Evolutionary conservation across 176 grass and related monocot genomes (phyloP), one percentile per base, ranked within the genome.

Genomic region (Raddia distichophylla): DNA sequence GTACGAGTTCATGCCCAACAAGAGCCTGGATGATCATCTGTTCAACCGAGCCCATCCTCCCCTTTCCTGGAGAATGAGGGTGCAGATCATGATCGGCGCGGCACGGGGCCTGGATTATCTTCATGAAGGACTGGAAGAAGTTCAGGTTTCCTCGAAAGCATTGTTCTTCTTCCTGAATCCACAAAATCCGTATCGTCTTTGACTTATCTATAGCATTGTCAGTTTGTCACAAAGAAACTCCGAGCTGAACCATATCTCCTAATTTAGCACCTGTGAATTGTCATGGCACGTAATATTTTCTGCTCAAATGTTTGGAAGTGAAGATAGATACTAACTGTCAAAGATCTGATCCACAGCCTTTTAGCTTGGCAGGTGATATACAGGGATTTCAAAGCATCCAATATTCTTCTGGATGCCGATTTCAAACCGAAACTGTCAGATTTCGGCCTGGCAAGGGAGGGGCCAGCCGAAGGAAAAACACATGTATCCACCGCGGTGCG

Each of bases 1-100:
- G 5, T 98, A 98, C 51, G 96, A 98, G 64, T 95, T 95, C 78
- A 91, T 98, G 92, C 88, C 96, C 33, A 95, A 95, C 81, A 95
- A 90, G 86, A 91, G 72, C 50, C 61, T 98, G 42, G 96, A 98
- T 14, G 90, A 98, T 14, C 96, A 98, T 68, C 81, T 98, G 55
- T 98, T 98, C 85, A 91, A 77, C 82, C 89, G 87, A 52, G 86
- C 69, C 0, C 78, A 87, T 76, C 92, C 87, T 47, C 79, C 83
- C 5, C 87, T 97, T 20, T 79, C 88, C 0, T 94, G 95, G 94
- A 79, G 90, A 50, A 37, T 82, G 66, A 91, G 94, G 49, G 67
- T 97, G 74, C 82, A 92, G 83, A 84, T 97, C 70, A 84, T 90
- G 85, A 77, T 87, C 8, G 92, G 92, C 11, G 90, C 87, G 19